Percentiles rank a stretch among this genome's conserved stretches.
phyloP scores from a whole-genome alignment of 2,329 filamentous ascomycete genomes.

The Fusarium sulawesiense region DNA sequence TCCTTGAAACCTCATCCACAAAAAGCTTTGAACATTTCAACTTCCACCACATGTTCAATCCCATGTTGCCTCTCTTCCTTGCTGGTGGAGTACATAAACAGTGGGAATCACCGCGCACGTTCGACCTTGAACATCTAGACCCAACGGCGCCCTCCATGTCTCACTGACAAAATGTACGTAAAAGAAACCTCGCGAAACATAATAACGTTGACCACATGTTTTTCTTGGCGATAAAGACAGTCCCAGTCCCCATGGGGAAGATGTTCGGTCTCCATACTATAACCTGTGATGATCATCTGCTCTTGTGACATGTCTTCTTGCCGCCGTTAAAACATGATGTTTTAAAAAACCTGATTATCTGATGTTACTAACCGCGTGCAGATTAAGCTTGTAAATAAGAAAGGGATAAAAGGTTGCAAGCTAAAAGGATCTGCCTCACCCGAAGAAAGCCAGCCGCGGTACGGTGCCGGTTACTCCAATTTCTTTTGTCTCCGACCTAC shows the following conservation, averaged over 20 bases:
- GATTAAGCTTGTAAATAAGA: constrained; percentile 23
- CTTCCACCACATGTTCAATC: constrained; percentile 17
- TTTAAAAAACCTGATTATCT: background rate
- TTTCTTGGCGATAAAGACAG: constrained; percentile 23
- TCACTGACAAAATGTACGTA: constrained; percentile 24
- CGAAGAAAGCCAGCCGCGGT: background rate
- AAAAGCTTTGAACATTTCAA: constrained; percentile 10
- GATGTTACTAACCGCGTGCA: background rate
- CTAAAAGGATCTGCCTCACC: constrained; percentile 28
- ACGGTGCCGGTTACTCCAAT: background rate
- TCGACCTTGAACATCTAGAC: constrained; percentile 14
- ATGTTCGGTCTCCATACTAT: constrained; percentile 15
- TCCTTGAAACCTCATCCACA: constrained; percentile 10
- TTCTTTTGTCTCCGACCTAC: constrained; percentile 12
- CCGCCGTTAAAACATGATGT: background rate
- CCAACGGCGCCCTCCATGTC: background rate
- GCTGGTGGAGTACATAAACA: constrained; percentile 10
- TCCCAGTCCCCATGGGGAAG: constrained; percentile 27
- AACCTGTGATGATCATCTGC: background rate
- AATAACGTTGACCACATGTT: constrained; percentile 33
- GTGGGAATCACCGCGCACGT: constrained; percentile 16
- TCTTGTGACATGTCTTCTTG: background rate
- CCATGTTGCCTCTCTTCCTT: background rate
- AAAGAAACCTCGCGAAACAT: constrained; percentile 26
- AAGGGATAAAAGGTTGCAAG: background rate